These are phyloP conservation scores for Trichoderma atrobrunneum DNA, from an alignment of 2,329 filamentous ascomycete species.

Conservation along the genomic window DNA sequence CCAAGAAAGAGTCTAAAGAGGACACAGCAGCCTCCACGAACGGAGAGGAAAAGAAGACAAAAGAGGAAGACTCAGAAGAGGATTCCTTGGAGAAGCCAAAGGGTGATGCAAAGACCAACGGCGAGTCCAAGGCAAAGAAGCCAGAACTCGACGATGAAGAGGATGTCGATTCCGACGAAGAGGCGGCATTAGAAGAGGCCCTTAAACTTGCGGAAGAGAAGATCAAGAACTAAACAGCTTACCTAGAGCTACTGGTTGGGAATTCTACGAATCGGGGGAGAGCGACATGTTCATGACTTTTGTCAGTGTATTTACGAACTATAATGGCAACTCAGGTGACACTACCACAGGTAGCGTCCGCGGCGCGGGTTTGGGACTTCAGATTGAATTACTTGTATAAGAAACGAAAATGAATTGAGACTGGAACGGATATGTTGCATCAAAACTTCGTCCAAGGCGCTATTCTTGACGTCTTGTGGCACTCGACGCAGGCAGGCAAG, in stretches of 20 bases:
- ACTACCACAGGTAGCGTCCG: neutral
- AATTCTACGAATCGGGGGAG: neutral
- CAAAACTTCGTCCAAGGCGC: neutral
- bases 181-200: slow-evolving; percentile 38
- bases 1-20: slow-evolving; percentile 29
- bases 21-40: slow-evolving; percentile 23
- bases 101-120: neutral
- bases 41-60: slow-evolving; percentile 16
- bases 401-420: neutral
- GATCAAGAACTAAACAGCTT: neutral
- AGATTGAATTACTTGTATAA: slow-evolving; percentile 12
- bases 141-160: slow-evolving; percentile 23
- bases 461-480: neutral
- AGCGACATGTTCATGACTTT: neutral
- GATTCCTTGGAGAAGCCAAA: neutral
- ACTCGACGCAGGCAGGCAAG: neutral
- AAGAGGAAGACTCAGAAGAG: neutral
- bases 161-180: slow-evolving; percentile 37
- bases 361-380: neutral
- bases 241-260: neutral
- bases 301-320: neutral
- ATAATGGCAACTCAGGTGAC: neutral
- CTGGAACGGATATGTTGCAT: neutral
- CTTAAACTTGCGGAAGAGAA: slow-evolving; percentile 32
- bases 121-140: slow-evolving; percentile 16